Conservation (phyloP, 164 flowering plant genomes). For the Vitis riparia region DNA sequence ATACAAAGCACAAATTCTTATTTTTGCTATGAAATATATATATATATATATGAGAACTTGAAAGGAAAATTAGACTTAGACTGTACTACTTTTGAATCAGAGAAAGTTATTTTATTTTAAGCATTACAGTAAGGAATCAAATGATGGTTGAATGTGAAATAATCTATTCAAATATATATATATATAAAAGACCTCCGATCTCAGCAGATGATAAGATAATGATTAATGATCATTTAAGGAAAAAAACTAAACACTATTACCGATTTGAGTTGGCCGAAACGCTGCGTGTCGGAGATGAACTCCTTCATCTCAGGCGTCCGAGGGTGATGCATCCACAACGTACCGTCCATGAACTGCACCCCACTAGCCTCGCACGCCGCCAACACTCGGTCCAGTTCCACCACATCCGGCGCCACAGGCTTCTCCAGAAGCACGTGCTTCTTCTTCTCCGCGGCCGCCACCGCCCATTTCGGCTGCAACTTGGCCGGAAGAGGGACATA, state of each 20-base stretch:
- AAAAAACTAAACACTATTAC: constrained; percentile 13
- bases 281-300: constrained; percentile 37
- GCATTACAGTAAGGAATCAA: too few species aligned
- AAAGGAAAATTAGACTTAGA: too few species aligned
- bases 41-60: too few species aligned
- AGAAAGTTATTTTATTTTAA: too few species aligned
- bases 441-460: constrained; percentile 50
- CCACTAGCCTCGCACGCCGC: constrained; percentile 57
- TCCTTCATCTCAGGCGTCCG: constrained; percentile 59
- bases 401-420: constrained; percentile 57
- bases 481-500: constrained; percentile 67
- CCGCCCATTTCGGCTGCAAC: constrained; percentile 60
- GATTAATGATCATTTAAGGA: too few species aligned
- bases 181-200: too few species aligned
- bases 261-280: constrained; percentile 54
- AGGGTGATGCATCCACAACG: constrained; percentile 85
- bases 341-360: constrained; percentile 79
- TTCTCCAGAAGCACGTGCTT: constrained; percentile 76
- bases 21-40: too few species aligned
- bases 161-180: too few species aligned
- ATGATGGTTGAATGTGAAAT: too few species aligned
- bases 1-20: too few species aligned
- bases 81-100: too few species aligned
- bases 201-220: too few species aligned
- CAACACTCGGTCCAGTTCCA: constrained; percentile 48